A percentile compares a stretch with the other conserved stretches of the same genome.
Conservation (phyloP, 2,329 filamentous ascomycete species). For the Daldinia eschscholtzii region DNA sequence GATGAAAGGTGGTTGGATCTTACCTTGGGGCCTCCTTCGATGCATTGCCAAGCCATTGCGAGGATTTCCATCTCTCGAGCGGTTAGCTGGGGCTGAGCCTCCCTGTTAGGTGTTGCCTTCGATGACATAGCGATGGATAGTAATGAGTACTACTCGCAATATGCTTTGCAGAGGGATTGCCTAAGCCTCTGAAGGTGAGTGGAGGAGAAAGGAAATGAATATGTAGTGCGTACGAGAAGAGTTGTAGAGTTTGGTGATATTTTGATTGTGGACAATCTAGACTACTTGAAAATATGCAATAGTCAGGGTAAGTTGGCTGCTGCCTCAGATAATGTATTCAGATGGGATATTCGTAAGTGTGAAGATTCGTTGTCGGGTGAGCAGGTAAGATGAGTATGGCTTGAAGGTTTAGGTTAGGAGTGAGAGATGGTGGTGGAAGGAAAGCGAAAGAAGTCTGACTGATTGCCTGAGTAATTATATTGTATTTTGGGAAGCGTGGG, state of each 20-base stretch:
- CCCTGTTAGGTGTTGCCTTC: constrained; percentile 11
- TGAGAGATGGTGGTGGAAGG: not conserved
- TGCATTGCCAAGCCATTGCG: constrained; percentile 31
- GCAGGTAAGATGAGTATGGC: not conserved
- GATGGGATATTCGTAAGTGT: not conserved
- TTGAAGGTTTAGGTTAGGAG: not conserved
- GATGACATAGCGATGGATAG: constrained; percentile 26
- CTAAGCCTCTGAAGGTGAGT: not conserved
- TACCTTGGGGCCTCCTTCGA: constrained; percentile 31
- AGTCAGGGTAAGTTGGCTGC: not conserved
- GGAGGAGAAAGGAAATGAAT: not conserved
- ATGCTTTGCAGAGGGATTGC: not conserved
- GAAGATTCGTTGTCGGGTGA: no score
- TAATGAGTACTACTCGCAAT: not conserved
- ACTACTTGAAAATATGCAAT: not conserved
- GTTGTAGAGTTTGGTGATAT: not conserved
- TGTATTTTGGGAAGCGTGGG: not conserved
- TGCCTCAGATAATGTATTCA: not conserved
- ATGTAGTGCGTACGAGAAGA: not conserved
- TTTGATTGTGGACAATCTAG: not conserved
- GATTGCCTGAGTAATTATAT: not conserved
- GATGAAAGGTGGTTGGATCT: constrained; percentile 9
- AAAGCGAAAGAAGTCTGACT: not conserved
- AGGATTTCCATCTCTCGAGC: constrained; percentile 39
- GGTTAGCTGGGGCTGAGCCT: constrained; percentile 14